phyloP scores from a whole-genome alignment of 129 eudicot genomes.

The Lonicera japonica region DNA sequence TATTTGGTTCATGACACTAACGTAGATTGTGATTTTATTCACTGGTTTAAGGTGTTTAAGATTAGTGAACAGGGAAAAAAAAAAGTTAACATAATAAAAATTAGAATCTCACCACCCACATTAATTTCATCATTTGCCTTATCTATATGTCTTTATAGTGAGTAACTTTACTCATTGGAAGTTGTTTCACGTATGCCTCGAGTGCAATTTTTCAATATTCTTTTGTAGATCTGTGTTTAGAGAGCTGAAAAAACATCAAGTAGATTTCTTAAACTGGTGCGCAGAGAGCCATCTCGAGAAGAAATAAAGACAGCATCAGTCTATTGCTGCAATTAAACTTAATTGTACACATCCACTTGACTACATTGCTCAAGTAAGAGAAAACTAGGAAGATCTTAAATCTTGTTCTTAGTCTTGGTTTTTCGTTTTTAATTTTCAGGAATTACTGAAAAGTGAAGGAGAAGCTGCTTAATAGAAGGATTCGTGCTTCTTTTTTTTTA shows the following conservation, averaged over 20 bases:
- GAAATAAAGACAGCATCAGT: conserved; percentile 36
- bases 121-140: no score
- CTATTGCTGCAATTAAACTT: conserved; percentile 37
- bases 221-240: conserved; percentile 44
- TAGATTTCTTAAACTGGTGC: conserved; percentile 51
- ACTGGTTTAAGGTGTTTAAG: no score
- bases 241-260: conserved; percentile 46
- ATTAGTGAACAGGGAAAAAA: no score
- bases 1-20: no score
- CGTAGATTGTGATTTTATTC: no score
- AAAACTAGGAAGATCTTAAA: background rate
- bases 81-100: no score
- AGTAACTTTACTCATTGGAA: no score
- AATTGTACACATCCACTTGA: conserved; percentile 21
- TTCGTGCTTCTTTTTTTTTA: background rate
- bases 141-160: no score
- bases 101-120: no score
- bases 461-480: conserved; percentile 14
- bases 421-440: conserved; percentile 15
- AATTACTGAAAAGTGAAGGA: conserved; percentile 23
- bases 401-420: background rate
- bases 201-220: background rate
- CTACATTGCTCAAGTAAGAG: background rate
- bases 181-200: background rate
- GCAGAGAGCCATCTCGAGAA: conserved; percentile 49